A percentile compares a stretch with the other conserved stretches of the same genome.
Evolutionary conservation across 805 yeast species (phyloP).

Genomic region (Ogataea trehaloabstinens): DNA sequence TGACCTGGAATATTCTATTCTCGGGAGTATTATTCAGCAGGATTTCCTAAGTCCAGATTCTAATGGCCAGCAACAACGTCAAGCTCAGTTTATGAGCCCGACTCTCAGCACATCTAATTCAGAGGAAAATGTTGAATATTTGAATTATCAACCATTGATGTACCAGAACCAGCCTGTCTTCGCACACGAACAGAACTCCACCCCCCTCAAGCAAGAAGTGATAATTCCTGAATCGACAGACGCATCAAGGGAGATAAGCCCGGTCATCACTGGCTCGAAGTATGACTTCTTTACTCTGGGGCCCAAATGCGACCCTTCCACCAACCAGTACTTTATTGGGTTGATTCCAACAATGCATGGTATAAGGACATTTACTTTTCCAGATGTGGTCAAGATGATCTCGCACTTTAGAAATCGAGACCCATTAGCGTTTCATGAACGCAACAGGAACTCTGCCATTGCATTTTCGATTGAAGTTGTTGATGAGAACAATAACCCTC

Average conservation of each 20-base stretch:
- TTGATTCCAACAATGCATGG: constrained; percentile 35
- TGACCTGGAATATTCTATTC: constrained; percentile 66
- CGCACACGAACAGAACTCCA: constrained; percentile 1
- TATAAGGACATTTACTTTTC: constrained; percentile 47
- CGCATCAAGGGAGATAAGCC: background rate
- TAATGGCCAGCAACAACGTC: constrained; percentile 9
- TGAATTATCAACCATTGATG: constrained; percentile 26
- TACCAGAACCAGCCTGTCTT: constrained; percentile 11
- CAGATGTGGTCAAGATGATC: constrained; percentile 54
- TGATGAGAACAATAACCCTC: constrained; percentile 30
- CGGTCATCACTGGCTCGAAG: background rate
- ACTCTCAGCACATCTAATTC: constrained; percentile 37
- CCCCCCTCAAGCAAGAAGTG: background rate
- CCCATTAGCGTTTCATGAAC: constrained; percentile 37
- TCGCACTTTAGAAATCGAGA: constrained; percentile 37
- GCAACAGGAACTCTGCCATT: constrained; percentile 36
- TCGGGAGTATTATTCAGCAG: constrained; percentile 62
- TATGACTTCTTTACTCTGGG: constrained; percentile 16
- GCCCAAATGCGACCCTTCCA: constrained; percentile 53
- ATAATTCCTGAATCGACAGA: background rate
- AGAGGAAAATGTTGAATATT: constrained; percentile 25
- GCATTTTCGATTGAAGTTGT: constrained; percentile 49
- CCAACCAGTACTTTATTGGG: constrained; percentile 70
- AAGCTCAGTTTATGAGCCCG: constrained; percentile 25
- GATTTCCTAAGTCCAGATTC: constrained; percentile 29